These are phyloP conservation scores for Coemansia biformis DNA, from an alignment of 192 early-diverging fungal species.

Conservation along the genomic window DNA sequence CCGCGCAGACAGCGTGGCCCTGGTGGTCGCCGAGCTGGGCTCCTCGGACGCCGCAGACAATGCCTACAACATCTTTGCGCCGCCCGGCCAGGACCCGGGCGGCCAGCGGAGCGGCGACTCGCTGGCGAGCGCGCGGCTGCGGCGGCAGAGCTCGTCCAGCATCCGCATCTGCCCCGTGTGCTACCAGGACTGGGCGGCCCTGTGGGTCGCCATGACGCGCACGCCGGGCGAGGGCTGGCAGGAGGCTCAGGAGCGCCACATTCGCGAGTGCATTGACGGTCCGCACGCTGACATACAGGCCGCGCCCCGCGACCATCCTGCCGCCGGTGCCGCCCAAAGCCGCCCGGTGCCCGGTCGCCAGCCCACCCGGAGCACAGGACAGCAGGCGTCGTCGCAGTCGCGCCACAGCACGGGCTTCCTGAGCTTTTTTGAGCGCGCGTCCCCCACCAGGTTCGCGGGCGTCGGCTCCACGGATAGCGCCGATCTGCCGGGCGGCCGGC, in stretches of 20 bases:
- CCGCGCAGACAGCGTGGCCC: constrained; percentile 5
- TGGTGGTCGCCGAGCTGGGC: constrained; percentile 9
- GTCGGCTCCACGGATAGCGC: neutral
- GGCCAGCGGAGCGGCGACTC: constrained; percentile 1
- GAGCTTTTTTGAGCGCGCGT: constrained; percentile 29
- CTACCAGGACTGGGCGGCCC: constrained; percentile 28
- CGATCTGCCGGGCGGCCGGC: neutral
- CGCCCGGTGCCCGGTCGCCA: neutral
- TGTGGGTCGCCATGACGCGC: constrained; percentile 30
- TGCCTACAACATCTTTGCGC: constrained; percentile 31
- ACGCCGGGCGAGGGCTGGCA: constrained; percentile 47
- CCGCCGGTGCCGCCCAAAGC: constrained; percentile 10
- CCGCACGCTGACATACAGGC: constrained; percentile 44
- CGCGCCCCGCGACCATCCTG: constrained; percentile 6
- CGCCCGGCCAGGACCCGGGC: neutral
- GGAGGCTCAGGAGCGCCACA: constrained; percentile 48
- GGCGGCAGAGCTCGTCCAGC: constrained; percentile 28
- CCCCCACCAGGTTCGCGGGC: neutral
- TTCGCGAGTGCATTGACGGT: constrained; percentile 35
- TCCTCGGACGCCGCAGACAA: constrained; percentile 21
- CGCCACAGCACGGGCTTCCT: constrained; percentile 21
- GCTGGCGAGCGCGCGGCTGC: neutral
- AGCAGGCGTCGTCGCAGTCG: constrained; percentile 3
- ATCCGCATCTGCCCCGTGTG: constrained; percentile 40
- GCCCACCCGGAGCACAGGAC: neutral